A percentile compares a stretch with the other conserved stretches of the same genome.
These are phyloP conservation scores for Blastobotrys elegans DNA, from an alignment of 1,139 yeast genomes.

Conservation along the genomic window DNA sequence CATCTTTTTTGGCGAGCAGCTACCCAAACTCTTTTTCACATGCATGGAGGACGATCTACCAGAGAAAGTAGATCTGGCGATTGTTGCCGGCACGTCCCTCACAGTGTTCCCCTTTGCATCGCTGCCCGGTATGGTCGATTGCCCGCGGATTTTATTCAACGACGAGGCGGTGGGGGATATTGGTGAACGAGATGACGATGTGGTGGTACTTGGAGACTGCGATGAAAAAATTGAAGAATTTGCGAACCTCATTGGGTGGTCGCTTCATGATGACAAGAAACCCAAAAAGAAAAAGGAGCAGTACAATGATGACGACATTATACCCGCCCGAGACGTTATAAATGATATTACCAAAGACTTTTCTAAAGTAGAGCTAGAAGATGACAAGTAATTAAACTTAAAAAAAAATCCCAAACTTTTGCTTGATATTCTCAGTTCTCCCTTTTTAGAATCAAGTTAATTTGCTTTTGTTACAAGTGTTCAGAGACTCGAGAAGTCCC, in stretches of 20 bases:
- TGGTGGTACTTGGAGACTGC: slow-evolving; percentile 55
- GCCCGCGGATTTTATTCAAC: slow-evolving; percentile 66
- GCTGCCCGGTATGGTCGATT: slow-evolving; percentile 59
- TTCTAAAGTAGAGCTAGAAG: slow-evolving; percentile 17
- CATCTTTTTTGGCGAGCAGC: slow-evolving; percentile 84
- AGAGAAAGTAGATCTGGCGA: slow-evolving; percentile 58
- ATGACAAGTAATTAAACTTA: no score
- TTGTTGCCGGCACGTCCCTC: slow-evolving; percentile 89
- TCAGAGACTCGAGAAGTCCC: no score
- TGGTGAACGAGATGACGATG: slow-evolving; percentile 52
- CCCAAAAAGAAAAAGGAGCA: no score
- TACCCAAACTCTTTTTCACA: slow-evolving; percentile 66
- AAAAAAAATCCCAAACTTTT: no score
- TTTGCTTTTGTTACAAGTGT: no score
- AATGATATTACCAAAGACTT: slow-evolving; percentile 14
- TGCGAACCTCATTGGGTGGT: slow-evolving; percentile 61
- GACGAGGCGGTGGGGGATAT: slow-evolving; percentile 69
- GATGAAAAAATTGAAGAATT: slow-evolving; percentile 56
- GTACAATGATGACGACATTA: no score
- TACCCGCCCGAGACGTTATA: no score
- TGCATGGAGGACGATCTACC: slow-evolving; percentile 49
- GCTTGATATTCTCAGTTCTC: no score
- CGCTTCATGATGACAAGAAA: no score
- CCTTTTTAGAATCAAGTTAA: no score
- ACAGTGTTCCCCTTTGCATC: slow-evolving; percentile 88